Conservation (phyloP, 805 yeast species). For the Zygotorulaspora chibaensis region DNA sequence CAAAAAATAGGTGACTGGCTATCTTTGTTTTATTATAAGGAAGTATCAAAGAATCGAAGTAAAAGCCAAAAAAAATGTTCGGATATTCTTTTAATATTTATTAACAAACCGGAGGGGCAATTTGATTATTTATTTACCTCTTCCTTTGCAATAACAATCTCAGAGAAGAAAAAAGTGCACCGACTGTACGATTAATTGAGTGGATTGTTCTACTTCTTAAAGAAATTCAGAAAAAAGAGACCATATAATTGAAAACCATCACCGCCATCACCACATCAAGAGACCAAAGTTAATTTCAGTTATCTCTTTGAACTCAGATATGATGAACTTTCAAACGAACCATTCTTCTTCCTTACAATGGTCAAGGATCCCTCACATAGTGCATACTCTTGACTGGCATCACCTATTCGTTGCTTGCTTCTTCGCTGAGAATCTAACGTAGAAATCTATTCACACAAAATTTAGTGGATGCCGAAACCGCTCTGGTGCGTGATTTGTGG, state of each 20-base stretch:
- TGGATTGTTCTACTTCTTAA: background rate
- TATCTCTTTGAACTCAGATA: background rate
- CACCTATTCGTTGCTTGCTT: background rate
- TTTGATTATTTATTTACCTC: slow-evolving; percentile 1
- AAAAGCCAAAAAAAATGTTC: background rate
- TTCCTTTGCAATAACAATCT: background rate
- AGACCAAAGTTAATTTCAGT: background rate
- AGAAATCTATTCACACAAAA: no score
- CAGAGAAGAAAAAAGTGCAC: background rate
- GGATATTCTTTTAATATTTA: slow-evolving; percentile 1
- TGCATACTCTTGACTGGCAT: background rate
- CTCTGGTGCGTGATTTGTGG: no score
- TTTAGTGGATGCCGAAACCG: no score
- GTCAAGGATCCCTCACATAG: background rate
- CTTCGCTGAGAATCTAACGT: no score
- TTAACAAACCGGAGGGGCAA: background rate
- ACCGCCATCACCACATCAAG: slow-evolving; percentile 5
- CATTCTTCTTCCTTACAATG: background rate
- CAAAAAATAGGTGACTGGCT: no score
- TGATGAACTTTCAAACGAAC: background rate
- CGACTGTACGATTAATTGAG: background rate
- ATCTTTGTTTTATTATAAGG: background rate
- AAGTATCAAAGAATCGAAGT: background rate
- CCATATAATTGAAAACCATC: background rate
- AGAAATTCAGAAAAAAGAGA: background rate